These are phyloP conservation scores for Claviceps pusilla DNA, from an alignment of 2,329 filamentous ascomycete genomes.

Conservation along the genomic window DNA sequence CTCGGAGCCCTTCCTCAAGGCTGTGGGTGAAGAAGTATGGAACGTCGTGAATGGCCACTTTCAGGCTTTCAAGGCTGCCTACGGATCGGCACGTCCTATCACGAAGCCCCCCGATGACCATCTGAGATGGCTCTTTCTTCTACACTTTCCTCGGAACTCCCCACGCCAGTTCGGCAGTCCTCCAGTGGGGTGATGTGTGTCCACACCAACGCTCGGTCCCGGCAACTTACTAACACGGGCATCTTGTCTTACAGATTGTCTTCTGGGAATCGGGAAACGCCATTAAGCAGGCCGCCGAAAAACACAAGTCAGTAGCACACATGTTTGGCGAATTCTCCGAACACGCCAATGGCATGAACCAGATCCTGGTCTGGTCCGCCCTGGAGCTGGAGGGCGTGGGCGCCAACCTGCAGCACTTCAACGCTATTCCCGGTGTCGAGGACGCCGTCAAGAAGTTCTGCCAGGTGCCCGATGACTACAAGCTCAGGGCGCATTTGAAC, in stretches of 20 bases:
- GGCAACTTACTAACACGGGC: neutral
- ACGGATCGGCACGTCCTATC: constrained; percentile 27
- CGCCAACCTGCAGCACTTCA: constrained; percentile 87
- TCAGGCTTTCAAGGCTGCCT: constrained; percentile 9
- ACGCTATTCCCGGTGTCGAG: constrained; percentile 60
- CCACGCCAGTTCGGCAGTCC: too few species aligned
- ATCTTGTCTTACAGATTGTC: constrained; percentile 66
- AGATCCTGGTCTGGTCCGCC: constrained; percentile 66
- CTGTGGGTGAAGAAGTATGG: constrained; percentile 10
- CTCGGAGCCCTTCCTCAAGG: constrained; percentile 25
- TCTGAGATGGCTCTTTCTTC: too few species aligned
- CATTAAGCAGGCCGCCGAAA: constrained; percentile 51
- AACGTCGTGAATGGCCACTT: constrained; percentile 8
- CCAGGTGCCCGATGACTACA: constrained; percentile 58
- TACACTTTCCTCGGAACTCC: too few species aligned
- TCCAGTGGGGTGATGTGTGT: too few species aligned
- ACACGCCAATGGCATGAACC: constrained; percentile 64
- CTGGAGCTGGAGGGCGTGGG: constrained; percentile 74
- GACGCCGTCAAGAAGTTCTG: constrained; percentile 52
- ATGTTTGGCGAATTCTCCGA: constrained; percentile 63
- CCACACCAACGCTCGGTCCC: too few species aligned
- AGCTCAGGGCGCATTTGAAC: constrained; percentile 68
- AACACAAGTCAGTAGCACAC: constrained; percentile 58
- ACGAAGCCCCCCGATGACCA: too few species aligned
- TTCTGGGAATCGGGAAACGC: constrained; percentile 39